Percentiles rank a stretch among this genome's conserved stretches.
phyloP scores from a whole-genome alignment of 257 asterid species.

The Vinca minor region DNA sequence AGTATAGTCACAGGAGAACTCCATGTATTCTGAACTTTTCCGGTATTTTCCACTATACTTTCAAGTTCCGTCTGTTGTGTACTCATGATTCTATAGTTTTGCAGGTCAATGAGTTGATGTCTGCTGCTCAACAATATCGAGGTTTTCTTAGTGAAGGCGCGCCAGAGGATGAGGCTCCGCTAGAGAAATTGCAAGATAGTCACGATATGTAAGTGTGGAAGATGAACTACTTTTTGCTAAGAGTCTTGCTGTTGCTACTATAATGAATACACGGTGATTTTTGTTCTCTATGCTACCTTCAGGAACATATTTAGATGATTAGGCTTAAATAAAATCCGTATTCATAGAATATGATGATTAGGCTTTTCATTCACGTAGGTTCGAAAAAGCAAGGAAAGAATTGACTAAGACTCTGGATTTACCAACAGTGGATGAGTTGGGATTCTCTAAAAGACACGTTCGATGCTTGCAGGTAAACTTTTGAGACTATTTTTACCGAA shows the following conservation, averaged over 20 bases:
- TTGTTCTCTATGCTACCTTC: too few species aligned
- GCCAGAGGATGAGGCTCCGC: slow-evolving; percentile 11
- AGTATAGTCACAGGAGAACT: too few species aligned
- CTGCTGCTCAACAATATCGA: slow-evolving; percentile 28
- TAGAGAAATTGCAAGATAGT: slow-evolving; percentile 20
- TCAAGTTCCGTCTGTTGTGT: background rate
- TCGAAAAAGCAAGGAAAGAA: slow-evolving; percentile 24
- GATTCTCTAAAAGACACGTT: slow-evolving; percentile 48
- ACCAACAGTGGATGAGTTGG: slow-evolving; percentile 53
- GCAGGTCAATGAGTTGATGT: slow-evolving; percentile 43
- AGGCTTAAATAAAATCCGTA: too few species aligned
- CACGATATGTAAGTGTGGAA: slow-evolving; percentile 31
- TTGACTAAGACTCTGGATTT: slow-evolving; percentile 31
- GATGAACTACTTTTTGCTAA: too few species aligned
- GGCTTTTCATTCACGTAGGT: slow-evolving; percentile 23
- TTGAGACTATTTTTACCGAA: background rate
- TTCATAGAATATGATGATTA: background rate
- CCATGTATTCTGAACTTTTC: background rate
- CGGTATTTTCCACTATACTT: background rate
- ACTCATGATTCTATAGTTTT: background rate
- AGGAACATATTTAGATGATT: too few species aligned
- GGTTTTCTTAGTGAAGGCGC: slow-evolving; percentile 13
- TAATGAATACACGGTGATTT: too few species aligned
- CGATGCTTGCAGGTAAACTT: slow-evolving; percentile 59
- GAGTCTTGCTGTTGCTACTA: background rate